A percentile compares a stretch with the other conserved stretches of the same genome.
Evolutionary conservation across 495 filamentous ascomycete species (phyloP).

Genomic region (Neurospora pannonica): DNA sequence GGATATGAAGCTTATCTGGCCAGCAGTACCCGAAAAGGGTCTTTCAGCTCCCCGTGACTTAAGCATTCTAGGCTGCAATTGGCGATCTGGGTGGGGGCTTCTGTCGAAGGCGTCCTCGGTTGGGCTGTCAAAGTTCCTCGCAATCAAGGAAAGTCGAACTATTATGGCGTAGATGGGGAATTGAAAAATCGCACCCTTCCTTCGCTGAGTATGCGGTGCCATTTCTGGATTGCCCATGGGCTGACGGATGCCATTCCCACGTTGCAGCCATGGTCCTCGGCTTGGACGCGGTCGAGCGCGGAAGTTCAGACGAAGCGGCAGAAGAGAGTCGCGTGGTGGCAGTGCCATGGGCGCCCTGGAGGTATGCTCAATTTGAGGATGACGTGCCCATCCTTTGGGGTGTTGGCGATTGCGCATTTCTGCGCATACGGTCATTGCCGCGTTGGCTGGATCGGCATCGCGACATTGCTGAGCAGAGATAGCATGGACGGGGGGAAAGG

Average conservation of each 20-base stretch:
- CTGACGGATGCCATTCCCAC: background rate
- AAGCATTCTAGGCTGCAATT: background rate
- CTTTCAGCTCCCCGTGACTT: background rate
- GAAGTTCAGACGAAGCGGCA: background rate
- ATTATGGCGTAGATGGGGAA: background rate
- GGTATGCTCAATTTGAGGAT: background rate
- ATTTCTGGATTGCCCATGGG: background rate
- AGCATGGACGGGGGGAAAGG: background rate
- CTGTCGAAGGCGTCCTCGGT: background rate
- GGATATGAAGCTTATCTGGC: background rate
- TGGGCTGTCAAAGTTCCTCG: background rate
- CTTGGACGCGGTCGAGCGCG: background rate
- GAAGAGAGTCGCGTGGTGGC: background rate
- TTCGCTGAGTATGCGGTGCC: background rate
- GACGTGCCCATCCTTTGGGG: background rate
- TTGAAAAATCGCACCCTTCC: background rate
- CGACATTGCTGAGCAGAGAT: background rate
- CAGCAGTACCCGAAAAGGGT: background rate
- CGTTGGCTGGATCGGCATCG: background rate
- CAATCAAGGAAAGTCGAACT: background rate
- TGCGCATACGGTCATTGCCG: background rate
- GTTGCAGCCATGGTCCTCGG: background rate
- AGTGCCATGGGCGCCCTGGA: background rate
- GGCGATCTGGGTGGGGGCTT: background rate
- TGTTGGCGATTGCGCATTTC: background rate